Evolutionary conservation across 1,284 basidiomycete species (phyloP).

Genomic region (Malassezia sp.): DNA sequence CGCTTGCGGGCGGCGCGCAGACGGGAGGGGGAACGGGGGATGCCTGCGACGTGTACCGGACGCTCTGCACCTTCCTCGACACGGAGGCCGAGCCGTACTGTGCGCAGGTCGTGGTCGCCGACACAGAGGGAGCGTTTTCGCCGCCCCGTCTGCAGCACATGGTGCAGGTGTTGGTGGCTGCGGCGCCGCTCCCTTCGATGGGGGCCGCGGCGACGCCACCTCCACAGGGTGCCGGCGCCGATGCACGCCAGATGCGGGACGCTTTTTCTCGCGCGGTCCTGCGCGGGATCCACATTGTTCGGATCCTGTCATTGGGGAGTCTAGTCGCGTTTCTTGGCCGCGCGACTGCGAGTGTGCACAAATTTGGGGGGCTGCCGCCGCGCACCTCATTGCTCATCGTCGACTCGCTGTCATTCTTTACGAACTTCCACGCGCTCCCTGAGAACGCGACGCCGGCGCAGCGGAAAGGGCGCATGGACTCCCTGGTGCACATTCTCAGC

Average conservation of each 20-base stretch:
- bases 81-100: conserved; percentile 12
- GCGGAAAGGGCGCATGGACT: conserved; percentile 4
- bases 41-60: neutral
- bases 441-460: conserved; percentile 3
- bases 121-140: conserved; percentile 11
- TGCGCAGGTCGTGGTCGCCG: conserved; percentile 12
- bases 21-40: no score
- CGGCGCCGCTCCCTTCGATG: no score
- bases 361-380: conserved; percentile 11
- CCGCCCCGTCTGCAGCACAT: neutral
- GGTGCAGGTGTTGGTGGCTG: no score
- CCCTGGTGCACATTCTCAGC: conserved; percentile 1
- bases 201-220: no score
- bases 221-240: no score
- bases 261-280: conserved; percentile 1
- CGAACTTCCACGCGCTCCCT: conserved; percentile 2
- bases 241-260: neutral
- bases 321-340: conserved; percentile 9
- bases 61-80: neutral
- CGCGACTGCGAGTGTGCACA: conserved; percentile 6
- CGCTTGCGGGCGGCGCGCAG: neutral
- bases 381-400: conserved; percentile 13
- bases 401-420: conserved; percentile 12
- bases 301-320: conserved; percentile 2
- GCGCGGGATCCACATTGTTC: conserved; percentile 12